Base-by-base conservation (phyloP, 129 eudicot genomes). In the Flaveria trinervia region DNA sequence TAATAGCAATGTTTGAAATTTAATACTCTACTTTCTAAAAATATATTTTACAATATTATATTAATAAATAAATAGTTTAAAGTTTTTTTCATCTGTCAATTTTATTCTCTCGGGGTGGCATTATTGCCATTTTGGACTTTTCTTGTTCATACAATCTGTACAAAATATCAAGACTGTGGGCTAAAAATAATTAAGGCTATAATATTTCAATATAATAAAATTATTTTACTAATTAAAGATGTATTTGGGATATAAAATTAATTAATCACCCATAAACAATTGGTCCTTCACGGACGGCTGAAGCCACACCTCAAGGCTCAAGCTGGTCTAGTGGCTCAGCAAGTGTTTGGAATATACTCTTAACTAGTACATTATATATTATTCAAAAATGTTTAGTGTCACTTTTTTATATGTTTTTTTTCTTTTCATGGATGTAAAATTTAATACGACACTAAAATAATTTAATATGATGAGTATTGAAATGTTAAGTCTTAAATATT, bases 281-380 rank as follows among this genome's bases (percentile, higher is more conserved):
- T 17, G 10, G 65, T 28, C 39, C 48, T 12, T 77, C 75, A 77
- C 75, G 74, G 81, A 77, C 55, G 73, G 66, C 80, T 60, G 54
- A 62, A 65, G 51, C 73, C 56, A 64, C 52, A 65, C 48, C 23
- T 48, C 14, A 36, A 17, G n/a, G 36, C 18, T n/a, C 13, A 73
- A 33, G 39, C 36, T 39, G 41, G 68, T 15, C 69, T 62, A 28
- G 69, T 64, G 45, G 69, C 56, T 74, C 25, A 61, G 45, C 75
- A 5, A 15, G 59, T 56, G 15, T 25, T 25, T 77, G 81, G 61
- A 54, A 41, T n/a, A 26, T 69, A 77, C 70, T 44, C 36, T 25
- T 74, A 77, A 77, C 41, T 75, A 54, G 59, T 26, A 68, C 9
- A 68, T 68, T 67, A 10, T 57, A 44, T 45, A 44, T 12, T 11